Evolutionary conservation across 2,329 filamentous ascomycete genomes (phyloP).

Genomic region (Lachnum nothofagi): DNA sequence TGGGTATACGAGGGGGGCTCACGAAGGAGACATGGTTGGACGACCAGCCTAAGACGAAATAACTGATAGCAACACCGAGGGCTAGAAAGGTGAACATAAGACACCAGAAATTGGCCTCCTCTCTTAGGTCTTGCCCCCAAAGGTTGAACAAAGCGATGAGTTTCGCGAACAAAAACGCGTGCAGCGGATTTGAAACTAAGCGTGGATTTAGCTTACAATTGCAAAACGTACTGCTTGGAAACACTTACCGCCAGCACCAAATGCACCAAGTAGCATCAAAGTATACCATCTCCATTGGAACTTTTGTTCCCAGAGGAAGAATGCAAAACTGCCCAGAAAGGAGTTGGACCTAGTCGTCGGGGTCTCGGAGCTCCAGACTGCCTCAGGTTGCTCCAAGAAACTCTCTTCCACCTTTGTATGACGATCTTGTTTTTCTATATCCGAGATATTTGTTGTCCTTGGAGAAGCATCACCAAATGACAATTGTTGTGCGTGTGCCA

Average conservation of each 20-base stretch:
- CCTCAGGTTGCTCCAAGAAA: slow-evolving; percentile 3
- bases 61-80: slow-evolving; percentile 35
- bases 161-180: slow-evolving; percentile 30
- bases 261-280: slow-evolving; percentile 43
- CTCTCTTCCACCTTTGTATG: slow-evolving; percentile 8
- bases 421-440: slow-evolving; percentile 3
- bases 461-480: slow-evolving; percentile 1
- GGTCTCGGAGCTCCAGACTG: not conserved
- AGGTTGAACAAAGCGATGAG: slow-evolving; percentile 31
- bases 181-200: slow-evolving; percentile 36
- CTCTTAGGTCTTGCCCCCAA: slow-evolving; percentile 17
- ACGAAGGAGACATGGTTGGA: slow-evolving; percentile 37
- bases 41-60: slow-evolving; percentile 25
- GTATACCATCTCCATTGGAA: slow-evolving; percentile 45
- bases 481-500: slow-evolving; percentile 59
- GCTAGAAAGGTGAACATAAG: slow-evolving; percentile 46
- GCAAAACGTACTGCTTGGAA: not conserved
- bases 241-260: slow-evolving; percentile 28
- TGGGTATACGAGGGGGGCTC: slow-evolving; percentile 24
- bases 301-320: slow-evolving; percentile 52
- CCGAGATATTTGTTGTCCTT: not conserved
- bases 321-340: slow-evolving; percentile 32
- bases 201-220: slow-evolving; percentile 28
- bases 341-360: not conserved
- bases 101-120: slow-evolving; percentile 40